Base-by-base conservation (phyloP, 2,329 filamentous ascomycete species). In the Sporothrix humicola region DNA sequence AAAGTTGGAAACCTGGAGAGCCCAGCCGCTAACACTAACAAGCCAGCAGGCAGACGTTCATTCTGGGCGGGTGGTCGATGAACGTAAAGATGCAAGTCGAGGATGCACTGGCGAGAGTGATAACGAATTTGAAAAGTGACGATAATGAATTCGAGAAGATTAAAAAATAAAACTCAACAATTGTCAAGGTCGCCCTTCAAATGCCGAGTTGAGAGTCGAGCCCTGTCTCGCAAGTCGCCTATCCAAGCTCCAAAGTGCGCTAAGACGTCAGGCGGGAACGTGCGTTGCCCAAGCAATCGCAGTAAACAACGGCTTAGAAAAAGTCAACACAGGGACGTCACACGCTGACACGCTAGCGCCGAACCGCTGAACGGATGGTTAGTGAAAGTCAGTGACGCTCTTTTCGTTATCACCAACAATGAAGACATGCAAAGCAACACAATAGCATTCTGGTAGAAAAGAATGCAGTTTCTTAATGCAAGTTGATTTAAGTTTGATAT, bases 251-350 rank as follows among this genome's bases (percentile, higher is more conserved):
- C 15, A 37, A 31, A 54, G 15, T 50, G 46, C 66, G 66, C 66
- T 56, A 54, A 56, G 66, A 69, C 46, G 15, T 42, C 23, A 31
- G 65, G 46, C 46, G 15, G 15, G 23, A 42, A 37, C 50, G 50
- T 70, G 68, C 68, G 68, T 70, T 70, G 68, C 68, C 54, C 31
- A 58, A 69, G 68, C 68, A 70, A 70, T 70, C n/a, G 37, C 68
- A 59, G 54, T 70, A 59, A 70, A 70, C 68, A 70, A 59, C 61
- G 61, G 61, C 61, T 46, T 15, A 7, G 31, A 37, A 48, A 37
- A 66, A 46, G 61, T 69, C 65, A 69, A 69, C 61, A 66, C n/a
- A 15, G 31, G 23, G 26, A 9, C 4, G 52, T 12, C 10, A 26
- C 20, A 23, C 52, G 8, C 23, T 26, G 23, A 26, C 23, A n/a